phyloP scores from a whole-genome alignment of 345 rosid genomes.

The Psidium guajava region DNA sequence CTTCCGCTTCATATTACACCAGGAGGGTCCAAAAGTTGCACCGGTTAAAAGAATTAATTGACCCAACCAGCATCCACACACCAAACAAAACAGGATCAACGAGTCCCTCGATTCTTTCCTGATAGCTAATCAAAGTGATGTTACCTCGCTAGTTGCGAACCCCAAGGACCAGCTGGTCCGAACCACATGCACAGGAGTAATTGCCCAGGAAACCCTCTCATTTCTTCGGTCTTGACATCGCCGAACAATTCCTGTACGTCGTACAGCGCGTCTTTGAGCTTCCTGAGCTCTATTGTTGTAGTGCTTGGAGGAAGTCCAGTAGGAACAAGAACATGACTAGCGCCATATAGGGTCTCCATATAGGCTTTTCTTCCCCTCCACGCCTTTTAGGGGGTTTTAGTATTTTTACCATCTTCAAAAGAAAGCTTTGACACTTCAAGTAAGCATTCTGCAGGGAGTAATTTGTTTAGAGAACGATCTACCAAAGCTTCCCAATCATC shows the following conservation, averaged over 20 bases:
- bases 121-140: slow-evolving; percentile 20
- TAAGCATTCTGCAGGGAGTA: slow-evolving; percentile 38
- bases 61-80: neutral
- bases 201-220: too few relatives aligned
- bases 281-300: slow-evolving; percentile 72
- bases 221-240: too few relatives aligned
- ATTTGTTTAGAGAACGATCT: slow-evolving; percentile 45
- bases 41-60: neutral
- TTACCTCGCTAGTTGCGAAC: slow-evolving; percentile 13
- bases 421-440: slow-evolving; percentile 56
- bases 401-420: slow-evolving; percentile 34
- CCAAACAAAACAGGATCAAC: slow-evolving; percentile 10
- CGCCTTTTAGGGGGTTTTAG: slow-evolving; percentile 55
- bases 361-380: slow-evolving; percentile 54
- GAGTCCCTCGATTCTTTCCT: slow-evolving; percentile 31
- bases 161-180: neutral
- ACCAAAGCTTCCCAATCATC: slow-evolving; percentile 84
- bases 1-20: neutral
- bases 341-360: slow-evolving; percentile 43
- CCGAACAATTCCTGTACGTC: too few relatives aligned
- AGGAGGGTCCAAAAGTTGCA: neutral
- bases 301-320: slow-evolving; percentile 65
- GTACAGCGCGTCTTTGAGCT: slow-evolving; percentile 5
- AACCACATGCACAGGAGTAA: too few relatives aligned
- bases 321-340: slow-evolving; percentile 76